These are phyloP conservation scores for Colletotrichum somersetense DNA, from an alignment of 2,329 filamentous ascomycete genomes.

Conservation along the genomic window DNA sequence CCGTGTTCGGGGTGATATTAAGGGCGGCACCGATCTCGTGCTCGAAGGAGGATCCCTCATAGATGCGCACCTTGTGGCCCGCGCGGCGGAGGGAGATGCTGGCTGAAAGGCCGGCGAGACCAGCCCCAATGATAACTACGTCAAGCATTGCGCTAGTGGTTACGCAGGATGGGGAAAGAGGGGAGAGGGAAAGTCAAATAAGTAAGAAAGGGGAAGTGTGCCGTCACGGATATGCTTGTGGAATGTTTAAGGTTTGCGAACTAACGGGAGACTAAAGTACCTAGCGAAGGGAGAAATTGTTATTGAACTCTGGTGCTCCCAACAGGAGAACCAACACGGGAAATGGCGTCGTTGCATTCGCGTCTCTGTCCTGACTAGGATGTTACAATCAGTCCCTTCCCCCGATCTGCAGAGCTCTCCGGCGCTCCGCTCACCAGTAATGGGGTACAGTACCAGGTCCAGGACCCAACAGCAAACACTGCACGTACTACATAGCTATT, in stretches of 20 bases:
- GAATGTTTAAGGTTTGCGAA: not conserved
- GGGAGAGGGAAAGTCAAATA: not conserved
- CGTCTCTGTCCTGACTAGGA: not conserved
- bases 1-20: conserved; percentile 54
- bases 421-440: conserved; percentile 2
- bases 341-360: conserved; percentile 11
- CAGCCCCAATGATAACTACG: conserved; percentile 58
- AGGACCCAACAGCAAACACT: not conserved
- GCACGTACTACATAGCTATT: not conserved
- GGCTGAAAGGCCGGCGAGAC: conserved; percentile 56
- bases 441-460: conserved; percentile 5
- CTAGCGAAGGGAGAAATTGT: conserved; percentile 3
- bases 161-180: not conserved
- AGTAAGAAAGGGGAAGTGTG: too few relatives aligned
- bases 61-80: conserved; percentile 55
- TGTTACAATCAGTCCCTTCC: not conserved
- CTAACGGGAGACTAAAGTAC: not conserved
- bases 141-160: conserved; percentile 47
- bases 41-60: conserved; percentile 54
- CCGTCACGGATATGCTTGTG: not conserved
- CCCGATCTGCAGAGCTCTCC: conserved; percentile 13
- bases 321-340: conserved; percentile 11
- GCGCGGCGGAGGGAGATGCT: conserved; percentile 53
- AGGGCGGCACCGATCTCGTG: conserved; percentile 56
- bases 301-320: too few relatives aligned